phyloP scores from a whole-genome alignment of 495 filamentous ascomycete genomes.

The Lophiostoma macrostomum region DNA sequence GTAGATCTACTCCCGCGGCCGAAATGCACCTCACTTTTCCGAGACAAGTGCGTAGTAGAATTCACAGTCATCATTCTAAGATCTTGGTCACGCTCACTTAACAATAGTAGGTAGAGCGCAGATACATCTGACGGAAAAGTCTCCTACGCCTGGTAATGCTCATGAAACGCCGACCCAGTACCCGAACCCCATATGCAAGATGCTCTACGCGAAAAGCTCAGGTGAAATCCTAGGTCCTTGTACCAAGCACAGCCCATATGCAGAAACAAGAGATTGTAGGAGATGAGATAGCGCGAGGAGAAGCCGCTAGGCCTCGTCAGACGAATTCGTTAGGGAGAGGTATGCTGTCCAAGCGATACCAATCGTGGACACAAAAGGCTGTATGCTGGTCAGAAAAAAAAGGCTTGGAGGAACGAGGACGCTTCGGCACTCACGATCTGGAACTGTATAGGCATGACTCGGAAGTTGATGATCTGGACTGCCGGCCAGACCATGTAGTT shows the following conservation, averaged over 20 bases:
- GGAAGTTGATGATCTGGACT: constrained; percentile 96
- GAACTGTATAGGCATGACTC: constrained; percentile 90
- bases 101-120: no score
- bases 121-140: no score
- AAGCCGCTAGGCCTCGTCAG: constrained; percentile 57
- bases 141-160: constrained; percentile 16
- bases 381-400: constrained; percentile 8
- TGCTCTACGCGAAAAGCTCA: constrained; percentile 5
- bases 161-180: constrained; percentile 8
- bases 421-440: constrained; percentile 77
- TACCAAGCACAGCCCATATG: neutral
- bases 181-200: constrained; percentile 7
- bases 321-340: constrained; percentile 86
- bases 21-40: neutral
- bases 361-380: constrained; percentile 95
- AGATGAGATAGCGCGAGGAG: neutral
- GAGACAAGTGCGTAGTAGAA: neutral
- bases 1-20: constrained; percentile 19
- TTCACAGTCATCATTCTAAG: no score
- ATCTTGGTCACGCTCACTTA: no score
- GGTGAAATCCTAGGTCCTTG: constrained; percentile 1
- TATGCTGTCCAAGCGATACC: constrained; percentile 99
- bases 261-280: constrained; percentile 15
- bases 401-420: neutral
- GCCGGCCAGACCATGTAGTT: constrained; percentile 95